Evolutionary conservation across 2,329 filamentous ascomycete species (phyloP).

Genomic region (Herpotrichia juniperi): DNA sequence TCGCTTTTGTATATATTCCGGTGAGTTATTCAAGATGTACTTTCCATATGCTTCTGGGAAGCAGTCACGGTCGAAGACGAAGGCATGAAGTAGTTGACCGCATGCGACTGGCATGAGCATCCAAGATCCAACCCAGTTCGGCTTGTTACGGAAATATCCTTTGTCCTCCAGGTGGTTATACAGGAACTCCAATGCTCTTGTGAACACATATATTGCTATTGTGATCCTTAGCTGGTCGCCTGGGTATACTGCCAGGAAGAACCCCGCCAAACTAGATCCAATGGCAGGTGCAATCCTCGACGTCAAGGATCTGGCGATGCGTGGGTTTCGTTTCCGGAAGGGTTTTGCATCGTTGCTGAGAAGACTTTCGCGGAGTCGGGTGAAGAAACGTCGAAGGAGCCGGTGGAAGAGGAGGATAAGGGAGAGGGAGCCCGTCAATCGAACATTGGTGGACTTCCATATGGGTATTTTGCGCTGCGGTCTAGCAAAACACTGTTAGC

Average conservation of each 20-base stretch:
- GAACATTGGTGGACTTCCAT: slow-evolving; percentile 68
- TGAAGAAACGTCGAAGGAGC: slow-evolving; percentile 87
- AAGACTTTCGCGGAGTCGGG: slow-evolving; percentile 76
- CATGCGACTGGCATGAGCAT: slow-evolving; percentile 57
- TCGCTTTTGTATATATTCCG: slow-evolving; percentile 76
- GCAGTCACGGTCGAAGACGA: slow-evolving; percentile 59
- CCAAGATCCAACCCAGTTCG: slow-evolving; percentile 66
- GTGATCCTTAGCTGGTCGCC: slow-evolving; percentile 75
- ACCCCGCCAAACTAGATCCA: slow-evolving; percentile 86
- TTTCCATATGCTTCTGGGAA: slow-evolving; percentile 63
- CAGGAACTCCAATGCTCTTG: slow-evolving; percentile 80
- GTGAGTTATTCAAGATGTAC: slow-evolving; percentile 73
- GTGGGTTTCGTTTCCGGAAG: slow-evolving; percentile 83
- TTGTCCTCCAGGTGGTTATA: slow-evolving; percentile 84
- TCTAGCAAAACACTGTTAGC: slow-evolving; percentile 21
- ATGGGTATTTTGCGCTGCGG: slow-evolving; percentile 48
- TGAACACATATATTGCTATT: slow-evolving; percentile 80
- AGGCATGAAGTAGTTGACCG: slow-evolving; percentile 57
- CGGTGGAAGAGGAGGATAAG: slow-evolving; percentile 88
- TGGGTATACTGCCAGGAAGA: slow-evolving; percentile 79
- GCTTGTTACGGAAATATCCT: slow-evolving; percentile 67
- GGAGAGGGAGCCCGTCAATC: slow-evolving; percentile 82
- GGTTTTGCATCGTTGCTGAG: slow-evolving; percentile 79
- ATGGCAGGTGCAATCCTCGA: slow-evolving; percentile 85
- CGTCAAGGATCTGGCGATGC: slow-evolving; percentile 74